phyloP scores from a whole-genome alignment of 2,329 filamentous ascomycete species.

The Ascochyta viciae-villosae region DNA sequence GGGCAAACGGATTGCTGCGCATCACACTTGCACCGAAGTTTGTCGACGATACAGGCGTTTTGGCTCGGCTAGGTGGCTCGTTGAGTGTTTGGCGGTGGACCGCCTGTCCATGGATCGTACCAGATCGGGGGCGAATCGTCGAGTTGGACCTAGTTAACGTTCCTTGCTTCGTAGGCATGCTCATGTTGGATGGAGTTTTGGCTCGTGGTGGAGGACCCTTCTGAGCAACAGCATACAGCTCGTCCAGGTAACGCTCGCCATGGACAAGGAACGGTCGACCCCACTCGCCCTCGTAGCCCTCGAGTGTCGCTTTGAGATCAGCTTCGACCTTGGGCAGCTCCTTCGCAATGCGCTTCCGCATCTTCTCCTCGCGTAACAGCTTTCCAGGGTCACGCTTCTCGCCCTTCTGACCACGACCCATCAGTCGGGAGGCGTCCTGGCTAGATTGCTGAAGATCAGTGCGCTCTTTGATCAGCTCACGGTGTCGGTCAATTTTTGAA shows the following conservation, averaged over 20 bases:
- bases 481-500: slow-evolving; percentile 82
- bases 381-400: slow-evolving; percentile 95
- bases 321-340: slow-evolving; percentile 90
- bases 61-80: slow-evolving; percentile 41
- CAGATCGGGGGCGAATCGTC: slow-evolving; percentile 38
- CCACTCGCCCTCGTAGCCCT: slow-evolving; percentile 92
- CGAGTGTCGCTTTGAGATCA: slow-evolving; percentile 79
- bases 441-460: slow-evolving; percentile 88
- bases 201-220: slow-evolving; percentile 69
- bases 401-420: slow-evolving; percentile 89
- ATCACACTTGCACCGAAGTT: slow-evolving; percentile 47
- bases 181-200: slow-evolving; percentile 73
- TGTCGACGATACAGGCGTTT: slow-evolving; percentile 49
- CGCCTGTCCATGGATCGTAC: slow-evolving; percentile 51
- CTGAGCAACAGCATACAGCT: slow-evolving; percentile 71
- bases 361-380: slow-evolving; percentile 94
- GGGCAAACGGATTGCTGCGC: slow-evolving; percentile 45
- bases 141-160: slow-evolving; percentile 37
- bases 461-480: slow-evolving; percentile 81
- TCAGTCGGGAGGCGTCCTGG: slow-evolving; percentile 91
- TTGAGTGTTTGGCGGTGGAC: slow-evolving; percentile 23
- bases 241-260: slow-evolving; percentile 88
- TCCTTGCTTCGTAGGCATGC: slow-evolving; percentile 40
- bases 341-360: slow-evolving; percentile 96
- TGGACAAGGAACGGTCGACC: slow-evolving; percentile 92